Conservation (phyloP, 2,329 filamentous ascomycete species). For the Aaosphaeria pasadenensis region DNA sequence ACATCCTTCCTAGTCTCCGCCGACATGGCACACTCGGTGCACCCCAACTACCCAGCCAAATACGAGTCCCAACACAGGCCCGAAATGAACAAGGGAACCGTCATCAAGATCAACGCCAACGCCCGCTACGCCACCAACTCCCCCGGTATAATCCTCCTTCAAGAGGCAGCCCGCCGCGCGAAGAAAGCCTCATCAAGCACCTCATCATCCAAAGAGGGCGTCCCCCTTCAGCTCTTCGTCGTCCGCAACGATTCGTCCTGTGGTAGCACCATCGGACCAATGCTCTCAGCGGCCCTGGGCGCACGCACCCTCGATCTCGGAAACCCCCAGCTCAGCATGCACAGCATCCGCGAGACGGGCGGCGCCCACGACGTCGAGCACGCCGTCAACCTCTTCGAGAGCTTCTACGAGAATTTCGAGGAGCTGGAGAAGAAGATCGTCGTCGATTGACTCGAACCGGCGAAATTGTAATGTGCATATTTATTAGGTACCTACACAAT, state of each 20-base stretch:
- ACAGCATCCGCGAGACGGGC: slow-evolving; percentile 91
- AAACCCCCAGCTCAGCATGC: slow-evolving; percentile 94
- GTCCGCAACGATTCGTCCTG: slow-evolving; percentile 94
- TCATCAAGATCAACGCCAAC: slow-evolving; percentile 98
- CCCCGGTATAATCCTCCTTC: slow-evolving; percentile 86
- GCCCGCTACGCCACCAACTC: slow-evolving; percentile 96
- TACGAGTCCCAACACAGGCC: slow-evolving; percentile 90
- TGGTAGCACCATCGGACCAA: slow-evolving; percentile 96
- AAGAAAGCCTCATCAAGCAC: slow-evolving; percentile 47
- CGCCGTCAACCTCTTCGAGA: slow-evolving; percentile 79
- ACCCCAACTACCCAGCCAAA: slow-evolving; percentile 91
- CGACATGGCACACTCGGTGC: slow-evolving; percentile 95
- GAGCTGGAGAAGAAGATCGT: slow-evolving; percentile 77
- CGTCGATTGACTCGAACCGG: slow-evolving; percentile 60
- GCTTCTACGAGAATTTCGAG: slow-evolving; percentile 85
- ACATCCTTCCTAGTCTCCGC: slow-evolving; percentile 92
- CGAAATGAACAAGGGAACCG: slow-evolving; percentile 92
- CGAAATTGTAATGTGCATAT: slow-evolving; percentile 7
- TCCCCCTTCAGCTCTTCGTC: slow-evolving; percentile 93
- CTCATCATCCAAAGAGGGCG: slow-evolving; percentile 55
- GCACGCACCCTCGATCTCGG: slow-evolving; percentile 87
- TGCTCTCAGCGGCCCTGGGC: slow-evolving; percentile 83
- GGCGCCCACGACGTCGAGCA: slow-evolving; percentile 85
- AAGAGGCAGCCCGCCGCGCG: slow-evolving; percentile 71
- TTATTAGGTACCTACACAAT: no score